Conservation (phyloP, 2,329 filamentous ascomycete genomes). For the Neoarthrinium moseri region DNA sequence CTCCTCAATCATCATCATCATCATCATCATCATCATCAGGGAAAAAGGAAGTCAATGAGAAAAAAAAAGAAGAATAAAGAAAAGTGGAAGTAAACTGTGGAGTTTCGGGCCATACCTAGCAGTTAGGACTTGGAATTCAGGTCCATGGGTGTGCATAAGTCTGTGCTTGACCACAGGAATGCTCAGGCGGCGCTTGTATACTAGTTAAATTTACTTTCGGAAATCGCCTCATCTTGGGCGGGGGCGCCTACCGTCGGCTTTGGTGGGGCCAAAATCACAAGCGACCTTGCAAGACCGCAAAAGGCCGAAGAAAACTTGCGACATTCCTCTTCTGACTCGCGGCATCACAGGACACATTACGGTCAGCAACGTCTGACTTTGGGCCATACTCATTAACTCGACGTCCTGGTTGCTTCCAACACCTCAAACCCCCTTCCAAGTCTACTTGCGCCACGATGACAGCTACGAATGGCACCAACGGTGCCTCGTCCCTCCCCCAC, state of each 20-base stretch:
- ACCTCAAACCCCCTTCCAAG: not conserved
- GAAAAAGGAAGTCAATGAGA: no score
- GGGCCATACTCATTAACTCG: not conserved
- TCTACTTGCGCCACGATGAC: slow-evolving; percentile 12
- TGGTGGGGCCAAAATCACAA: slow-evolving; percentile 1
- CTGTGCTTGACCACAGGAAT: no score
- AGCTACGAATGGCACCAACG: slow-evolving; percentile 16
- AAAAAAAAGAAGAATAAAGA: no score
- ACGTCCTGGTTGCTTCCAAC: not conserved
- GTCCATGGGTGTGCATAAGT: no score
- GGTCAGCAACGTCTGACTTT: not conserved
- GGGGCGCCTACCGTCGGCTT: slow-evolving; percentile 7
- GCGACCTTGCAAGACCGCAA: not conserved
- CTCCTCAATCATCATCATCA: no score
- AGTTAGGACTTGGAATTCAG: no score
- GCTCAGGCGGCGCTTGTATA: no score
- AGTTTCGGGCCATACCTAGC: no score
- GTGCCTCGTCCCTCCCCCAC: slow-evolving; percentile 21
- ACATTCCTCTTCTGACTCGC: slow-evolving; percentile 8
- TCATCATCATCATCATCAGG: no score
- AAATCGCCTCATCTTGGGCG: no score
- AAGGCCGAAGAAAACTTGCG: slow-evolving; percentile 1
- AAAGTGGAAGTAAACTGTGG: no score
- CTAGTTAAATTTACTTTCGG: no score
- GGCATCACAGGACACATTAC: not conserved